phyloP scores from a whole-genome alignment of 2,329 filamentous ascomycete species.

The Phaeosphaeriaceae sp. region DNA sequence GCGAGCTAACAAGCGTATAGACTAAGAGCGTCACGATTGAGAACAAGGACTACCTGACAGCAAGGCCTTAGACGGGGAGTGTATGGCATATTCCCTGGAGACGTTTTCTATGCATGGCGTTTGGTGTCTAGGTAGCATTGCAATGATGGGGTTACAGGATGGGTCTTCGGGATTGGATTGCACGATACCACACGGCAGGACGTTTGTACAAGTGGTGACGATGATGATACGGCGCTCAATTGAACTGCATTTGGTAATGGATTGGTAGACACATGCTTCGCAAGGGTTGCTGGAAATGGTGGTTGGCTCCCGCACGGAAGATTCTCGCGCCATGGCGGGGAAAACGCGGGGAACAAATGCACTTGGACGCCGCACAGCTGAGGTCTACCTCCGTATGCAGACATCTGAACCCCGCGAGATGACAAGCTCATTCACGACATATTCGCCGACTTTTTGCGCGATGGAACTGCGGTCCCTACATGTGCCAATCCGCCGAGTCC shows the following conservation, averaged over 20 bases:
- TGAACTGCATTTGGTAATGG: background rate
- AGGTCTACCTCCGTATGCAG: background rate
- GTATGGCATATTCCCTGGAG: background rate
- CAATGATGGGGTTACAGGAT: background rate
- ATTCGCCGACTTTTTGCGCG: background rate
- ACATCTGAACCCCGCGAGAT: background rate
- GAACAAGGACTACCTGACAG: slow-evolving; percentile 55
- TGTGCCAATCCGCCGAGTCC: slow-evolving; percentile 13
- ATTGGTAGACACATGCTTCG: background rate
- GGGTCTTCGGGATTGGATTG: background rate
- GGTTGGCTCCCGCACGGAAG: background rate
- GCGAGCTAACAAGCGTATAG: slow-evolving; percentile 41
- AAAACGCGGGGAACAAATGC: background rate
- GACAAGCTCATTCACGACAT: background rate
- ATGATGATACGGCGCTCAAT: background rate
- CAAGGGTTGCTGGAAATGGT: background rate
- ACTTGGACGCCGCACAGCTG: background rate
- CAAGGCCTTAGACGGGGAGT: slow-evolving; percentile 15
- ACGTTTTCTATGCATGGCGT: slow-evolving; percentile 5
- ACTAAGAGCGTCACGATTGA: slow-evolving; percentile 62
- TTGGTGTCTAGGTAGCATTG: slow-evolving; percentile 6
- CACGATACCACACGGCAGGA: background rate
- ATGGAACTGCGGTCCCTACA: slow-evolving; percentile 2
- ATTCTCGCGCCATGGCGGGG: slow-evolving; percentile 3
- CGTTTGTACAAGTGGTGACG: background rate